Conservation (phyloP, 1,284 basidiomycete genomes). For the Rhizoctonia solani region DNA sequence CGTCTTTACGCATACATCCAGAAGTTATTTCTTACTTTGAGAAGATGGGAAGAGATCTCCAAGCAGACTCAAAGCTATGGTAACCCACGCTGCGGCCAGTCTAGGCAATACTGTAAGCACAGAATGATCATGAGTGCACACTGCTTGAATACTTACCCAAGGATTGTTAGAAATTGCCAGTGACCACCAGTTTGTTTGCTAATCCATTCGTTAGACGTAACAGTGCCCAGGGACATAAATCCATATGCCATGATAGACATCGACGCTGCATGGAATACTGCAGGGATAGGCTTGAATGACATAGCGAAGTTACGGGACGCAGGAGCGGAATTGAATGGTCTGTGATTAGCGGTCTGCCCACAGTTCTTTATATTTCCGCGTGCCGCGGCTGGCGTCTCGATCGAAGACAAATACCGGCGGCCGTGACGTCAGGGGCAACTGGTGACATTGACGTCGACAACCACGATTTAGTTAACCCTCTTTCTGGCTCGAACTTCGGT, state of each 20-base stretch:
- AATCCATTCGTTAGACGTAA: constrained; percentile 41
- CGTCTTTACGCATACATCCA: not conserved
- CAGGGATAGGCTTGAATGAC: constrained; percentile 23
- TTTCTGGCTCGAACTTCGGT: not conserved
- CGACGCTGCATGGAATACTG: constrained; percentile 42
- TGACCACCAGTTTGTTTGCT: constrained; percentile 56
- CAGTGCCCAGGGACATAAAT: constrained; percentile 41
- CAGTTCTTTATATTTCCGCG: constrained; percentile 5
- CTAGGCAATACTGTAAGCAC: constrained; percentile 41
- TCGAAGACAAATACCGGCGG: not conserved
- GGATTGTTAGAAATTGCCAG: constrained; percentile 74
- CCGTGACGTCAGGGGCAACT: constrained; percentile 30
- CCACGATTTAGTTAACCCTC: not conserved
- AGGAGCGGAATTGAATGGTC: too few species aligned
- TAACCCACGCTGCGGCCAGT: constrained; percentile 56
- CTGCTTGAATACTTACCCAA: constrained; percentile 57
- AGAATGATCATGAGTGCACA: not conserved
- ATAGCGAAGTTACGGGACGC: not conserved
- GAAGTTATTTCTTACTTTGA: constrained; percentile 46
- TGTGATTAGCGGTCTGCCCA: too few species aligned
- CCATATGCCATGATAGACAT: constrained; percentile 46
- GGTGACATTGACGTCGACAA: not conserved
- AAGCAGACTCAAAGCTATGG: constrained; percentile 56
- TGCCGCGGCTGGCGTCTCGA: constrained; percentile 16
- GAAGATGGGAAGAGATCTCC: constrained; percentile 57